Conservation (phyloP, 2,329 filamentous ascomycete species). For the Pseudogymnoascus sp. region DNA sequence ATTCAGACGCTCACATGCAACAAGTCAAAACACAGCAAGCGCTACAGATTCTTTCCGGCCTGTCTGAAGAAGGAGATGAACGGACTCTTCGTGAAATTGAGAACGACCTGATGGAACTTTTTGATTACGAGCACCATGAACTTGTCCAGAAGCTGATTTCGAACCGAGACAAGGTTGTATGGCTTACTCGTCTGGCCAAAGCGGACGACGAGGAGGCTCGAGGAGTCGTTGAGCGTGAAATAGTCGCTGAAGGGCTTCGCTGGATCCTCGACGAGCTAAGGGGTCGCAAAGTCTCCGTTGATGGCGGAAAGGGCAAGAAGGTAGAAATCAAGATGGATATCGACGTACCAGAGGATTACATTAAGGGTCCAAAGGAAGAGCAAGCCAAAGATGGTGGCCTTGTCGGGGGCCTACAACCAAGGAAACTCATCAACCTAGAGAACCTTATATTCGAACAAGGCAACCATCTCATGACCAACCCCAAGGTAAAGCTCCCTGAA, state of each 20-base stretch:
- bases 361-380: constrained; percentile 44
- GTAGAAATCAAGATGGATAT: constrained; percentile 96
- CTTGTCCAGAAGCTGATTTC: constrained; percentile 84
- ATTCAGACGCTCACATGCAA: constrained; percentile 85
- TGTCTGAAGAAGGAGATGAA: constrained; percentile 71
- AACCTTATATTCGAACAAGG: constrained; percentile 96
- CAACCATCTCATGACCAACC: constrained; percentile 99
- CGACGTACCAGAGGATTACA: constrained; percentile 60
- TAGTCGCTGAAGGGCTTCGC: constrained; percentile 79
- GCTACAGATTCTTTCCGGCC: constrained; percentile 72
- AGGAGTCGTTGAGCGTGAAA: constrained; percentile 76
- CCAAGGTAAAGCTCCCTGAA: constrained; percentile 85
- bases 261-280: constrained; percentile 82
- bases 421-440: constrained; percentile 83
- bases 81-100: constrained; percentile 87
- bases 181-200: constrained; percentile 81
- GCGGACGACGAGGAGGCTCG: constrained; percentile 74
- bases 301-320: constrained; percentile 51
- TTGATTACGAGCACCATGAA: constrained; percentile 94
- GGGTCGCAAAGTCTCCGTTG: constrained; percentile 58
- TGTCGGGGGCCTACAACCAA: constrained; percentile 77
- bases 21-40: constrained; percentile 87
- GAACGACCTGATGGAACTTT: constrained; percentile 96
- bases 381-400: constrained; percentile 58
- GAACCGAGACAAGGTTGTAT: constrained; percentile 90